phyloP scores from a whole-genome alignment of 257 asterid genomes.

The Solanum neorickii region DNA sequence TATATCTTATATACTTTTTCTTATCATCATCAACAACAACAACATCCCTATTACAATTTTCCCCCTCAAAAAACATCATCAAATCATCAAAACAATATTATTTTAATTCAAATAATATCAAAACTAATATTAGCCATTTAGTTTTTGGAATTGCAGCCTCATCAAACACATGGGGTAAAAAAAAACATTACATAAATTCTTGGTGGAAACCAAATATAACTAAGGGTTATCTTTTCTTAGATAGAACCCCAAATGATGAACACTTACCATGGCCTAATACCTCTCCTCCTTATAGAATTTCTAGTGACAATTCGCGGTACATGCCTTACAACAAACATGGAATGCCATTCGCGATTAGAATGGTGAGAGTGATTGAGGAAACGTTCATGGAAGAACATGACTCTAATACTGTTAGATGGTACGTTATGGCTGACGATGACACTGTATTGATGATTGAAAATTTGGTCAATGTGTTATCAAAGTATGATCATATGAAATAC shows the following conservation, averaged over 20 bases:
- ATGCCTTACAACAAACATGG: not conserved
- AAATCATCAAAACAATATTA: not conserved
- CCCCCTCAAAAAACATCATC: not conserved
- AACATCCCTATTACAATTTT: not conserved
- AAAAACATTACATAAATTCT: constrained; percentile 10
- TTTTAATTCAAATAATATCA: not conserved
- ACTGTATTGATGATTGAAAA: constrained; percentile 33
- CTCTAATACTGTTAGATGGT: constrained; percentile 19
- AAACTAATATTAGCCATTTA: constrained; percentile 6
- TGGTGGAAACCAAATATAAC: constrained; percentile 28
- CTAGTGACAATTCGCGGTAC: constrained; percentile 5
- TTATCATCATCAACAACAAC: constrained; percentile 1
- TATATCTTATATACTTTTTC: constrained; percentile 8
- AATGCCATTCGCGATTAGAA: constrained; percentile 6
- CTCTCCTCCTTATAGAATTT: constrained; percentile 13
- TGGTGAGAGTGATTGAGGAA: constrained; percentile 8
- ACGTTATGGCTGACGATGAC: constrained; percentile 40
- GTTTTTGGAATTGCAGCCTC: constrained; percentile 20
- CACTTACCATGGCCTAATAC: constrained; percentile 17
- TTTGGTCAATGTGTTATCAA: constrained; percentile 18
- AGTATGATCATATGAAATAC: constrained; percentile 37
- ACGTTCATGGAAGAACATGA: not conserved
- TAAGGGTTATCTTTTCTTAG: constrained; percentile 15
- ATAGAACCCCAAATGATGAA: constrained; percentile 2
- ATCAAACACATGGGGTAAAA: constrained; percentile 11